Evolutionary conservation across 2,329 filamentous ascomycete species (phyloP), one percentile per base, ranked within the genome.

Genomic region (Trichophaea hybrida): DNA sequence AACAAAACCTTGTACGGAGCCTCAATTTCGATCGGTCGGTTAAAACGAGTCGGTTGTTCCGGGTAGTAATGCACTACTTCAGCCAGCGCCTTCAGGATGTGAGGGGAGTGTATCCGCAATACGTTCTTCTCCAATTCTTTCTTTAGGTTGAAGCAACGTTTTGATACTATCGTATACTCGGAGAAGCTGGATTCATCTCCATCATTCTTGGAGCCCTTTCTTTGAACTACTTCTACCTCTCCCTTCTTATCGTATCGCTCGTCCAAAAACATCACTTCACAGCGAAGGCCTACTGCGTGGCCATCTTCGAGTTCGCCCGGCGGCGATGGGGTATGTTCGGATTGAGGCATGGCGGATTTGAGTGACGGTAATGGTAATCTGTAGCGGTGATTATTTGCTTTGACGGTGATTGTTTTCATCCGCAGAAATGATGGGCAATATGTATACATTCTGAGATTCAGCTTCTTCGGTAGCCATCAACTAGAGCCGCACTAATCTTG

Each of bases 61-160:
- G 76, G 76, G 62, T 78, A 78, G 64, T 77, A 78, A 31, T 69
- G 70, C 5, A 79, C 72, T 4, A 78, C 73, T 10, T 76, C 75
- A 33, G 70, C 71, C 4, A 80, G 70, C 0, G 76, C 76, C 51
- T 76, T 73, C 63, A 75, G 72, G 34, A 80, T 71, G 59, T 76
- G 69, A 24, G 32, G 24, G 13, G 56, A 58, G 46, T 58, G 51
- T 17, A 58, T 52, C 5, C 17, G 7, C 13, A 58, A 15, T 34
- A 5, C 17, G 13, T 12, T 52, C 17, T 5, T 24, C 7, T 12
- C 44, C 6, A 51, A 46, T 5, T 51, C 44, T 13, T 43, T 7
- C 15, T 51, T 52, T 7, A 4, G 12, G 24, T 58, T 38, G 17
- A 52, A 52, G 2, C 33, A 31, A 38, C 56, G 37, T 13, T n/a